These are phyloP conservation scores for Trametes versicolor DNA, from an alignment of 1,284 basidiomycete species.

Conservation along the genomic window DNA sequence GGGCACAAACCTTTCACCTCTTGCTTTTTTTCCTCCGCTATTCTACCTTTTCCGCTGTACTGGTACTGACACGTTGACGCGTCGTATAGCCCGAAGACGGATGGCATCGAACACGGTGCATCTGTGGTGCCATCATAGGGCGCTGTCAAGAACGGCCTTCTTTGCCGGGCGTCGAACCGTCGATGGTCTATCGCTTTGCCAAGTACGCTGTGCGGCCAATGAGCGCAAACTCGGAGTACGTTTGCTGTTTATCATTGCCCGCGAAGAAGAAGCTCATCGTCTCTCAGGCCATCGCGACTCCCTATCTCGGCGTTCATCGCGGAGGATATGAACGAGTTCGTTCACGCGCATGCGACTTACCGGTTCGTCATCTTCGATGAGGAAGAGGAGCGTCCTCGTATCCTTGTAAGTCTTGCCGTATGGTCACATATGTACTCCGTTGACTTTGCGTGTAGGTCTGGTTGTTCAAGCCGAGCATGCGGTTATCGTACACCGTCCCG, in stretches of 20 bases:
- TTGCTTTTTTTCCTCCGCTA: conserved; percentile 28
- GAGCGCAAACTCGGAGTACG: conserved; percentile 69
- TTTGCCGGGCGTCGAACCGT: conserved; percentile 47
- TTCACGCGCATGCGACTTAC: conserved; percentile 89
- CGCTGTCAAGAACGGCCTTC: conserved; percentile 64
- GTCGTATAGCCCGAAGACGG: conserved; percentile 60
- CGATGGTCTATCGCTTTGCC: conserved; percentile 70
- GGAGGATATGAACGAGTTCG: conserved; percentile 88
- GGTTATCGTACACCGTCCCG: conserved; percentile 73
- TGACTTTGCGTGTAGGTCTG: conserved; percentile 64
- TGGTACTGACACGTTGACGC: conserved; percentile 22
- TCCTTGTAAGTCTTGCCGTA: conserved; percentile 67
- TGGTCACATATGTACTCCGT: background rate
- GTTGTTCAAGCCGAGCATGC: conserved; percentile 90
- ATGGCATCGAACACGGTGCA: conserved; percentile 73
- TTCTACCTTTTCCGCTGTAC: background rate
- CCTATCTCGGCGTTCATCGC: conserved; percentile 87
- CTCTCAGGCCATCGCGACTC: conserved; percentile 63
- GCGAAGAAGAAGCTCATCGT: conserved; percentile 3
- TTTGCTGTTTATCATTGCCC: conserved; percentile 25
- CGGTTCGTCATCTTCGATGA: conserved; percentile 88
- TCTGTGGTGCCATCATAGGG: conserved; percentile 83
- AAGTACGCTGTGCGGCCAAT: conserved; percentile 86
- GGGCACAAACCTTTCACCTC: conserved; percentile 60
- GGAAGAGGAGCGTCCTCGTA: conserved; percentile 77